phyloP scores from a whole-genome alignment of 371 early-diverging fungal species.

The Chytridiales sp. region DNA sequence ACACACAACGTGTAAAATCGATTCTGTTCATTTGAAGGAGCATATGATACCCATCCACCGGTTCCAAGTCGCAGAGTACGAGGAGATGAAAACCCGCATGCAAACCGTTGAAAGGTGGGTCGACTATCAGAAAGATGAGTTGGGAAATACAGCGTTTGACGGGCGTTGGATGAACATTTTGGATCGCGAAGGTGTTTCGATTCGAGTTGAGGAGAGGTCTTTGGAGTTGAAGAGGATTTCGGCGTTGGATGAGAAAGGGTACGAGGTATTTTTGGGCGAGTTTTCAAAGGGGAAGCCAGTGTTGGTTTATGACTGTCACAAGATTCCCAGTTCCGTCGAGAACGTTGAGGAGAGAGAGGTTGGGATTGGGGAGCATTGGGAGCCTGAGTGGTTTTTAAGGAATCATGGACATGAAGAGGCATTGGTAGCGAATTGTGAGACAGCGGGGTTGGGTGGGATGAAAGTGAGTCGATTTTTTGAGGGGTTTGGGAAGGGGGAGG shows the following conservation, averaged over 20 bases:
- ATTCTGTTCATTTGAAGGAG: not conserved
- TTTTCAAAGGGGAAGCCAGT: slow-evolving; percentile 49
- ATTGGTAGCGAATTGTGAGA: slow-evolving; percentile 46
- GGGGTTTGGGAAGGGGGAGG: slow-evolving; percentile 31
- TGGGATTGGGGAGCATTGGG: slow-evolving; percentile 39
- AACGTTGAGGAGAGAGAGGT: too few species aligned
- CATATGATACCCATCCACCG: slow-evolving; percentile 46
- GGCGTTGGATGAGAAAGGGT: slow-evolving; percentile 11
- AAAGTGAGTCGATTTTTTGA: slow-evolving; percentile 48
- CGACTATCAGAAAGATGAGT: too few species aligned
- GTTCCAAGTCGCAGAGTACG: slow-evolving; percentile 12
- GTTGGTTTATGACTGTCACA: slow-evolving; percentile 35
- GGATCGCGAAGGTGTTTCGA: too few species aligned
- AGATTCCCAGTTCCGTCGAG: too few species aligned
- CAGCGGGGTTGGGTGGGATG: slow-evolving; percentile 18
- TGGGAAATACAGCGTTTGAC: too few species aligned
- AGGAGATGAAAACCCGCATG: not conserved
- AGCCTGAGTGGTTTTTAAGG: slow-evolving; percentile 41
- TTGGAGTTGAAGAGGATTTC: not conserved
- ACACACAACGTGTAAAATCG: too few species aligned
- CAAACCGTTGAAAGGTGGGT: too few species aligned
- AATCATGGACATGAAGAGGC: slow-evolving; percentile 41
- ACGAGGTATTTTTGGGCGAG: slow-evolving; percentile 36
- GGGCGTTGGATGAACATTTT: too few species aligned
- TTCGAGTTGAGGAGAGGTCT: not conserved